Evolutionary conservation across 257 asterid species (phyloP).

Genomic region (Anisodus acutangulus): DNA sequence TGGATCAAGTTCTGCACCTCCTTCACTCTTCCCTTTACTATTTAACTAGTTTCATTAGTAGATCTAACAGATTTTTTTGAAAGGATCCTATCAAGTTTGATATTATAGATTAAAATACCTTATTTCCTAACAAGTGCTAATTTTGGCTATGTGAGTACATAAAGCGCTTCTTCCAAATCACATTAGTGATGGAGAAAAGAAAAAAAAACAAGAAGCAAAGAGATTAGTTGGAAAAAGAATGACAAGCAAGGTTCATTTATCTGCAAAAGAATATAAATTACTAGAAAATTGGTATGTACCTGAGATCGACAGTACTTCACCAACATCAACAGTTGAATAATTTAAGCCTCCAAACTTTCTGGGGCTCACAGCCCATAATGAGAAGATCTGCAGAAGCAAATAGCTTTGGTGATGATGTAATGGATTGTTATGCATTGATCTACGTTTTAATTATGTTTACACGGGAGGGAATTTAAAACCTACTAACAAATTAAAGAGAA

Average conservation of each 20-base stretch:
- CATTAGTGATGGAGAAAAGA: background rate
- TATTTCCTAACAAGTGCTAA: background rate
- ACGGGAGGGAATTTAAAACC: background rate
- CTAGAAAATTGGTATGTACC: slow-evolving; percentile 42
- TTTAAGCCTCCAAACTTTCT: slow-evolving; percentile 72
- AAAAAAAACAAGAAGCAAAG: background rate
- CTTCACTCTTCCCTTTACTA: background rate
- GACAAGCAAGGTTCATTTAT: background rate
- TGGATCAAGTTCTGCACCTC: background rate
- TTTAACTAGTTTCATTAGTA: background rate
- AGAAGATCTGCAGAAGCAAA: slow-evolving; percentile 61
- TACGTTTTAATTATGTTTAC: background rate
- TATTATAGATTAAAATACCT: background rate
- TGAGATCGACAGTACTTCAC: slow-evolving; percentile 75
- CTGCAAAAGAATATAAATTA: background rate
- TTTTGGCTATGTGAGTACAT: background rate
- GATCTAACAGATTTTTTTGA: background rate
- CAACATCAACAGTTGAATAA: slow-evolving; percentile 67
- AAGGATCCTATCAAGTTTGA: background rate
- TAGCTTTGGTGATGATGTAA: background rate
- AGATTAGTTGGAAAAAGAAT: background rate
- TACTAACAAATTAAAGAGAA: background rate
- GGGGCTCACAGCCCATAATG: slow-evolving; percentile 91
- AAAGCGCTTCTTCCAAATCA: background rate
- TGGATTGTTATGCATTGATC: background rate